Percentiles rank a stretch among this genome's conserved stretches.
These are phyloP conservation scores for Suhomyces yuchorum DNA, from an alignment of 1,139 yeast species.

Conservation along the genomic window DNA sequence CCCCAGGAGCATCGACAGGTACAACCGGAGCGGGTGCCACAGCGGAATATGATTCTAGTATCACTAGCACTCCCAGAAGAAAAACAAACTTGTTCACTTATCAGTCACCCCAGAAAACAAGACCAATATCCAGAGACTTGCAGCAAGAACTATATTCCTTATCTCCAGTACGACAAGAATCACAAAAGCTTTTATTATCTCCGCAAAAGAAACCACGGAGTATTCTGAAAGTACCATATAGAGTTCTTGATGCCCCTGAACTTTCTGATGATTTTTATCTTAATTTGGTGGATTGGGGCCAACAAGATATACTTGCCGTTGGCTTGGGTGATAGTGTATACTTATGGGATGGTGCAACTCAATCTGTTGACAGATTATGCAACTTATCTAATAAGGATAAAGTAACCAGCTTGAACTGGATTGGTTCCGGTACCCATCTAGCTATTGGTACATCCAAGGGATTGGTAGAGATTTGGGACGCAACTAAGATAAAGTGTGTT, in stretches of 20 bases:
- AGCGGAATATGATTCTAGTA: conserved; percentile 22
- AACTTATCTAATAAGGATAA: conserved; percentile 63
- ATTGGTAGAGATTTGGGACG: conserved; percentile 93
- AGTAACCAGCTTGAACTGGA: conserved; percentile 89
- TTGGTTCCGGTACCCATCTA: conserved; percentile 88
- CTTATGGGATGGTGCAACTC: conserved; percentile 87
- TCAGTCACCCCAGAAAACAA: conserved; percentile 64
- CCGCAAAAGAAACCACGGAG: conserved; percentile 80
- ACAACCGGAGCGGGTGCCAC: conserved; percentile 3
- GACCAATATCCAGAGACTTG: conserved; percentile 62
- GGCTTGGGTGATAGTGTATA: conserved; percentile 89
- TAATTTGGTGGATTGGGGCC: conserved; percentile 95
- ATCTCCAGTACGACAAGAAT: conserved; percentile 88
- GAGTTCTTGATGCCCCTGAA: conserved; percentile 96
- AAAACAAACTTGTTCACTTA: conserved; percentile 67
- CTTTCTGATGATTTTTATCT: conserved; percentile 91
- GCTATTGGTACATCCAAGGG: conserved; percentile 93
- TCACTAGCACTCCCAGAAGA: conserved; percentile 55
- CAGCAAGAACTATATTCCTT: conserved; percentile 76
- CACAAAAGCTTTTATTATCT: conserved; percentile 74
- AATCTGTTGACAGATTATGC: conserved; percentile 80
- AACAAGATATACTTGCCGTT: conserved; percentile 84
- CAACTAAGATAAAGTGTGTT: conserved; percentile 77
- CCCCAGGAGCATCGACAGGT: conserved; percentile 5
- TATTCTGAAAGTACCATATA: conserved; percentile 83